Evolutionary conservation across 768 basidiomycete species (phyloP), one percentile per base, ranked within the genome.

Genomic region (Serendipita sp.): DNA sequence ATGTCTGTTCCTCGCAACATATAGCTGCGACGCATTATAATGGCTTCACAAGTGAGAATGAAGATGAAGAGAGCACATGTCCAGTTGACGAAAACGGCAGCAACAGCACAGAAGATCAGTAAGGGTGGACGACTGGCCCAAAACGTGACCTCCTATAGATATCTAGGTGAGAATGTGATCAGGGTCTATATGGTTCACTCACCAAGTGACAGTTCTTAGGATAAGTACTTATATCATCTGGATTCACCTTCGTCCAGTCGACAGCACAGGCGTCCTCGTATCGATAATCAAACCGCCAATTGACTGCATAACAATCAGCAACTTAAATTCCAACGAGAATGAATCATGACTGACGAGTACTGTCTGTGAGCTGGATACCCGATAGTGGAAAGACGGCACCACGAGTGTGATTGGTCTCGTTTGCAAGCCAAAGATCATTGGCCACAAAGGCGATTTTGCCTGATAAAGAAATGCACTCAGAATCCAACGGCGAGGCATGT

Each of bases 71-170:
- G 8, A 10, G 56, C 36, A 10, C 28, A 60, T 60, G 56, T 60
- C 56, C 56, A 60, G 56, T 60, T 60, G 16, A 60, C 56, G 16
- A 60, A 30, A 8, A 60, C 56, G 56, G 56, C 56, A 10, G n/a
- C 16, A 60, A 60, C 16, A 10, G 56, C 56, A n/a, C 28, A 23
- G 36, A 60, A 60, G 23, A 34, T n/a, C 23, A 60, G 28, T 10
- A 60, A 8, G 10, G 56, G 56, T 34, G 56, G 56, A 11, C 56
- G 11, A 4, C 10, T 3, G 35, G 5, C 56, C 10, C n/a, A 8
- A 32, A 60, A 34, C 11, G 18, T 36, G 56, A 60, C 35, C 16
- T 60, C 34, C 56, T 60, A 51, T 51, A 18, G n/a, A 32, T n/a
- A 51, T 8, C 8, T 8, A 18, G 5, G n/a, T 51, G 48, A 51